Evolutionary conservation across 2,329 filamentous ascomycete genomes (phyloP).

Genomic region (Sarocladiaceae sp.): DNA sequence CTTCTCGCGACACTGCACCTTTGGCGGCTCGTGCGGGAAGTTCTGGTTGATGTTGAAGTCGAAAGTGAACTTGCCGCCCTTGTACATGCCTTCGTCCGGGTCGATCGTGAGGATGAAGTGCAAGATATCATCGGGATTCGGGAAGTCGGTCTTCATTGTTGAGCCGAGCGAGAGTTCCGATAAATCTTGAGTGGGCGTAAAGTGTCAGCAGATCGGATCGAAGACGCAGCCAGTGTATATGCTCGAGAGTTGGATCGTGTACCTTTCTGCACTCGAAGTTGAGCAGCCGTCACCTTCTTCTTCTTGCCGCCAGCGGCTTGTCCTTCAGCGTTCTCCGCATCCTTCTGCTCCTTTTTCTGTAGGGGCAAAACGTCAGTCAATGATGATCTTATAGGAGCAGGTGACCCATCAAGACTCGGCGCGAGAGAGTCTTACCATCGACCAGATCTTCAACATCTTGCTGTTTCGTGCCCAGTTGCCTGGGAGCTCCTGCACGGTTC

Average conservation of each 20-base stretch:
- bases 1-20: slow-evolving; percentile 95
- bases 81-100: slow-evolving; percentile 86
- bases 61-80: slow-evolving; percentile 82
- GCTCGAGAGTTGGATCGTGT: slow-evolving; percentile 14
- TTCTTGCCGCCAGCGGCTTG: slow-evolving; percentile 74
- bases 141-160: slow-evolving; percentile 79
- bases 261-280: slow-evolving; percentile 96
- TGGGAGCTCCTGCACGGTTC: slow-evolving; percentile 6
- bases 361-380: neutral
- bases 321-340: slow-evolving; percentile 78
- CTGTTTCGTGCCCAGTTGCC: slow-evolving; percentile 8
- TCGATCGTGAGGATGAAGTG: slow-evolving; percentile 79
- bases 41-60: slow-evolving; percentile 89
- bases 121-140: slow-evolving; percentile 79
- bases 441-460: slow-evolving; percentile 99
- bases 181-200: slow-evolving; percentile 53
- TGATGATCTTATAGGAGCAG: neutral
- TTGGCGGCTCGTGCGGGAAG: slow-evolving; percentile 96
- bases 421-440: slow-evolving; percentile 66
- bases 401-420: neutral
- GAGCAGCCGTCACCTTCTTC: slow-evolving; percentile 97
- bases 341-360: slow-evolving; percentile 94
- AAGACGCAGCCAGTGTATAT: no score
- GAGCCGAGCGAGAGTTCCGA: slow-evolving; percentile 73
- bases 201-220: neutral